phyloP scores from a whole-genome alignment of 768 basidiomycete genomes.

The Sarcodon aspratus region DNA sequence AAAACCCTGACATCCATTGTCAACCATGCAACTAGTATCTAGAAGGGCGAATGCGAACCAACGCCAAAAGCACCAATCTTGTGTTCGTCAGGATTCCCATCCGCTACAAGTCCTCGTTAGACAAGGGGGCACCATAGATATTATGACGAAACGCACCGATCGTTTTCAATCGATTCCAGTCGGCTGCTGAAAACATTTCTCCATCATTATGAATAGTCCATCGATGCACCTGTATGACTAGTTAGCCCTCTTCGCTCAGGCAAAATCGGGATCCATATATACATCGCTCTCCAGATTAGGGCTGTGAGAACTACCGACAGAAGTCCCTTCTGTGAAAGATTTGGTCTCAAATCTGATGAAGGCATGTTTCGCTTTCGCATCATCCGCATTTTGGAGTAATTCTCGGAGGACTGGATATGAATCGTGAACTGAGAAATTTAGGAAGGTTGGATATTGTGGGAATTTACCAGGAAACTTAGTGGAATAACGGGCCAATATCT shows the following conservation, averaged over 20 bases:
- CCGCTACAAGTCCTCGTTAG: conserved; percentile 19
- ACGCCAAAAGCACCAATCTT: conserved; percentile 39
- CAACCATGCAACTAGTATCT: too few relatives aligned
- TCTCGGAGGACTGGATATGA: conserved; percentile 31
- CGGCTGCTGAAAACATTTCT: conserved; percentile 29
- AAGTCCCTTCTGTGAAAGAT: conserved; percentile 3
- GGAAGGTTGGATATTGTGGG: too few relatives aligned
- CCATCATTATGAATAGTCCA: conserved; percentile 39
- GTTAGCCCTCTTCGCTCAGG: not conserved
- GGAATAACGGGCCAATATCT: too few relatives aligned
- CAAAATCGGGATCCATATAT: not conserved
- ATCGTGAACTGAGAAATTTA: too few relatives aligned
- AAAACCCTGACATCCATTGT: conserved; percentile 8
- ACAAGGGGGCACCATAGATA: not conserved
- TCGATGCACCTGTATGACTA: conserved; percentile 17
- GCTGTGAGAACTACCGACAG: not conserved
- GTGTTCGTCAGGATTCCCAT: conserved; percentile 40
- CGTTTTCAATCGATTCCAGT: conserved; percentile 37
- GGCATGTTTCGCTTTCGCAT: conserved; percentile 25
- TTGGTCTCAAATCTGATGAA: conserved; percentile 25
- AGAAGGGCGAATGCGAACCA: conserved; percentile 4
- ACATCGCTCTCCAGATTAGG: not conserved
- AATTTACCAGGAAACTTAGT: too few relatives aligned
- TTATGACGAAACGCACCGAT: conserved; percentile 16
- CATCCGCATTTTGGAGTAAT: conserved; percentile 46